Percentiles rank a stretch among this genome's conserved stretches.
phyloP scores from a whole-genome alignment of 2,329 filamentous ascomycete species.

The Hortaea werneckii region DNA sequence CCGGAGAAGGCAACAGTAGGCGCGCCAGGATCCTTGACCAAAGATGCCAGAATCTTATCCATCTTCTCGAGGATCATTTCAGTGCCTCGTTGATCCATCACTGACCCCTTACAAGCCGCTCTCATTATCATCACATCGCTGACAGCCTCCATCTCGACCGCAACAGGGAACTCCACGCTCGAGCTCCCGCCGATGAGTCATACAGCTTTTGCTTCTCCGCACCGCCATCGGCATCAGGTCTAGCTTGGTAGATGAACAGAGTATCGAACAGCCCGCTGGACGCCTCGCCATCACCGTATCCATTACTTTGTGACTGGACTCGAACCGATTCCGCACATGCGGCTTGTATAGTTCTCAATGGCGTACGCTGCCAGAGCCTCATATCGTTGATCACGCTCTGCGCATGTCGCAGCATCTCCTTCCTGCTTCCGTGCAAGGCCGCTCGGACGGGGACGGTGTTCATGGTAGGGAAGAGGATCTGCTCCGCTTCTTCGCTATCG shows the following conservation, averaged over 20 bases:
- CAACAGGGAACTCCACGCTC: constrained; percentile 70
- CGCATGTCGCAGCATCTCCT: constrained; percentile 59
- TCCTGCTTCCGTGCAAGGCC: constrained; percentile 57
- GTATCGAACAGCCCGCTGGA: constrained; percentile 47
- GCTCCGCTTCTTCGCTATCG: constrained; percentile 58
- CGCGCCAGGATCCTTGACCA: constrained; percentile 42
- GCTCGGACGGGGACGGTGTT: constrained; percentile 72
- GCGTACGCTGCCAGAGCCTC: constrained; percentile 64
- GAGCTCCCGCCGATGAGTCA: constrained; percentile 54
- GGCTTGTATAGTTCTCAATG: constrained; percentile 59
- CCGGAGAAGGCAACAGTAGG: constrained; percentile 47
- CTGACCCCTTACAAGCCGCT: constrained; percentile 54
- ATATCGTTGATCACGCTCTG: constrained; percentile 60
- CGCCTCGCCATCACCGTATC: constrained; percentile 1
- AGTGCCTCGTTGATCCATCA: constrained; percentile 40
- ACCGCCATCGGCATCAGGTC: constrained; percentile 25
- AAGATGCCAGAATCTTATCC: constrained; percentile 47
- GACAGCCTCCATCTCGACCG: constrained; percentile 65
- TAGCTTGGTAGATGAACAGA: constrained; percentile 56
- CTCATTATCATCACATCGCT: constrained; percentile 55
- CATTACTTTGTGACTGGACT: background rate
- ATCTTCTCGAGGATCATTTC: constrained; percentile 47
- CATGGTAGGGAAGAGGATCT: constrained; percentile 78
- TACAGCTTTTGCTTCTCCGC: constrained; percentile 36
- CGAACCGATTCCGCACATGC: constrained; percentile 17